Percentiles rank a stretch among this genome's conserved stretches.
Evolutionary conservation across 73 alveolate species (phyloP).

Genomic region (Paramecium sonneborni): DNA sequence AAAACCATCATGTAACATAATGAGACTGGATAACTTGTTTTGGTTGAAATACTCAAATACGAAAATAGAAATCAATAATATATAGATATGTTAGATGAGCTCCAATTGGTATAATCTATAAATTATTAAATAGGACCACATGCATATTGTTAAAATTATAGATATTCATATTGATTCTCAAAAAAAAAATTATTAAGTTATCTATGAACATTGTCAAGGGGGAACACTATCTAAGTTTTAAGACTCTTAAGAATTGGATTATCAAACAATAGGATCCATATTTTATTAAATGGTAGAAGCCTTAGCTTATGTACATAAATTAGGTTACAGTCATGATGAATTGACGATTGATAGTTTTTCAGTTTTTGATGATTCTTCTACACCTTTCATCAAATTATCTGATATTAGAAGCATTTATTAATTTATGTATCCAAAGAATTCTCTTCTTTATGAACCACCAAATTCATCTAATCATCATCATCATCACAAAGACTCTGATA

Average conservation of each 20-base stretch:
- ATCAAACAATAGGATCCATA: not conserved
- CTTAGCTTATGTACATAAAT: not conserved
- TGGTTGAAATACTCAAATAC: not conserved
- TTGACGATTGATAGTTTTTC: conserved; percentile 7
- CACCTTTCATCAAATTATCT: not conserved
- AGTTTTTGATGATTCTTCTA: not conserved
- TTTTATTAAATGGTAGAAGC: conserved; percentile 2
- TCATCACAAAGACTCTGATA: not conserved
- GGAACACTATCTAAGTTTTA: not conserved
- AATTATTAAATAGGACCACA: not conserved
- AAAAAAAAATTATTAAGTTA: not conserved
- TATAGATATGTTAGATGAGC: not conserved
- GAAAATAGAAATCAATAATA: conserved; percentile 1
- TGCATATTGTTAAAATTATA: not conserved
- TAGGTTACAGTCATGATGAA: conserved; percentile 31
- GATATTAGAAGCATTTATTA: not conserved
- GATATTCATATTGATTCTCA: not conserved
- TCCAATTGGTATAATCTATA: not conserved
- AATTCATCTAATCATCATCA: not conserved
- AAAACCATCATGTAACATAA: not conserved
- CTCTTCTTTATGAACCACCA: not conserved
- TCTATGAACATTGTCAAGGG: not conserved
- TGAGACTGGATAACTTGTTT: not conserved
- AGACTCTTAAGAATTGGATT: not conserved
- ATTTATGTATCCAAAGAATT: conserved; percentile 25